Base-by-base conservation (phyloP, 257 asterid genomes). In the Craterostigma plantagineum region DNA sequence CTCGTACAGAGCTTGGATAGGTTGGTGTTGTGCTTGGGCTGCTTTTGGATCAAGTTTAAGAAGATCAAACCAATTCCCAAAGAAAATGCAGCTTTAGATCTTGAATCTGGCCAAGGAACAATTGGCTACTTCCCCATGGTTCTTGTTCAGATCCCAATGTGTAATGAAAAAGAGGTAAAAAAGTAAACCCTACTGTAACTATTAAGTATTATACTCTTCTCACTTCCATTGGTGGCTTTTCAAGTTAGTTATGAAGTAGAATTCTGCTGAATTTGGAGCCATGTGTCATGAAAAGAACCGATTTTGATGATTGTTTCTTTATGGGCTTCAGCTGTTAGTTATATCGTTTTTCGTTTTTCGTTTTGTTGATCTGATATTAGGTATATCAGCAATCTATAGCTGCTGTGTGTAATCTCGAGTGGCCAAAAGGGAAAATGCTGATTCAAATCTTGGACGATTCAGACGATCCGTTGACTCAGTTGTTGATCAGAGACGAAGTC, bases 61-160 rank as follows among this genome's bases (percentile, higher is more conserved):
- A 65, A 68, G 46, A 68, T 86, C 51, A 81, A 66, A 52, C 97
- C 93, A 1, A 50, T 73, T 47, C 62, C 83, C 55, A 81, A 76
- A 61, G 63, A 52, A 11, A 64, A 14, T 49, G 48, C 44, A 18
- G 38, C 30, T 11, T 15, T 12, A 54, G 91, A 86, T 81, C 92
- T 69, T 41, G 95, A 86, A 64, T 63, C 80, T 16, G 84, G 91
- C 15, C 75, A 66, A 45, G 76, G 65, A 2, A 23, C 30, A 43
- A 71, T 45, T 50, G 90, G 76, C 11, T 86, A 78, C 61, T 78
- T 76, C 55, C 97, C 97, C 6, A 81, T 81, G 97, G 95, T 86
- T 35, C 57, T 86, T 57, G 94, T 86, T 55, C 94, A 86, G 76
- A 86, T 86, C 75, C 97, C 97, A 50, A 86, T 86, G 97, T 86